Conservation (phyloP, 306 rosid genomes). For the Cucurbita ficifolia region DNA sequence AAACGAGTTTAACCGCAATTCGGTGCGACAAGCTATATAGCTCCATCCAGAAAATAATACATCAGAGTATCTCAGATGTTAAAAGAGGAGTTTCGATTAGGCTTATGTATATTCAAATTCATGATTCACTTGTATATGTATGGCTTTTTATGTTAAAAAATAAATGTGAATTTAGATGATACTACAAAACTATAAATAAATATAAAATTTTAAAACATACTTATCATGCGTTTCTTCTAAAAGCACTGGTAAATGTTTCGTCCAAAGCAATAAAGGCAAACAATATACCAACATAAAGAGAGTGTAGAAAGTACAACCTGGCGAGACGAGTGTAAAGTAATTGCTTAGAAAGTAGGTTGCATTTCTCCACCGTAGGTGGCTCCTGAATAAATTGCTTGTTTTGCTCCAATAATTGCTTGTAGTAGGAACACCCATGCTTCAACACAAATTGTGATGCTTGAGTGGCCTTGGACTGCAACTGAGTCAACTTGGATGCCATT, state of each 20-base stretch:
- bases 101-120: neutral
- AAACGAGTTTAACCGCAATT: neutral
- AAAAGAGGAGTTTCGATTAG: neutral
- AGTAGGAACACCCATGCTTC: slow-evolving; percentile 51
- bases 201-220: neutral
- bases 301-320: slow-evolving; percentile 35
- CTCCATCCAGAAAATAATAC: neutral
- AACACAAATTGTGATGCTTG: slow-evolving; percentile 57
- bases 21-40: neutral
- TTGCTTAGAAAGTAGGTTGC: slow-evolving; percentile 61
- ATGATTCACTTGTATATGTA: neutral
- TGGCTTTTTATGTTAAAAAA: neutral
- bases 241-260: neutral
- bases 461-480: slow-evolving; percentile 63
- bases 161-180: neutral
- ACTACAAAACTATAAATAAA: neutral
- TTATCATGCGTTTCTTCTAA: neutral
- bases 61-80: neutral
- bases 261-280: neutral
- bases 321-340: slow-evolving; percentile 87
- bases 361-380: slow-evolving; percentile 79
- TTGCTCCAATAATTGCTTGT: slow-evolving; percentile 70
- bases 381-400: slow-evolving; percentile 86
- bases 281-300: neutral
- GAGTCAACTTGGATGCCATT: slow-evolving; percentile 68